Conservation (phyloP, 2,329 filamentous ascomycete species). For the Trichocomaceae sp. region DNA sequence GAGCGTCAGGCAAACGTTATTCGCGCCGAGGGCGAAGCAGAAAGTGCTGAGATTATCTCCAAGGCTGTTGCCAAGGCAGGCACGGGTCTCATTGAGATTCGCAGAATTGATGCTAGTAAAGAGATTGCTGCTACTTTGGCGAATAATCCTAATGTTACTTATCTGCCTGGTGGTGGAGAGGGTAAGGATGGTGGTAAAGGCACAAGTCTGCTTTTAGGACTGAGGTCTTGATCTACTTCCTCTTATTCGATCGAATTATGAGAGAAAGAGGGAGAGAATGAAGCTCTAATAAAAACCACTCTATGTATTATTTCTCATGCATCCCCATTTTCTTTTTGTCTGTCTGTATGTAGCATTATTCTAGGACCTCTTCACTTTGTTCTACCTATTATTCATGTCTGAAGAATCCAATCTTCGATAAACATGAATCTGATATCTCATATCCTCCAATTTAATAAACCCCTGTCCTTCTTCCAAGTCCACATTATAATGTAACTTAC, state of each 20-base stretch:
- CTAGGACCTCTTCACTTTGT: constrained; percentile 16
- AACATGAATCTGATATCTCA: constrained; percentile 88
- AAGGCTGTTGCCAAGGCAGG: constrained; percentile 89
- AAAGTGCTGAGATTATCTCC: constrained; percentile 90
- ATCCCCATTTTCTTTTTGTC: constrained; percentile 4
- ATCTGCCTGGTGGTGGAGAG: constrained; percentile 66
- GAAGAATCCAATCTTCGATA: constrained; percentile 47
- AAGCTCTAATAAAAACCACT: constrained; percentile 19
- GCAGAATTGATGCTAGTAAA: constrained; percentile 92
- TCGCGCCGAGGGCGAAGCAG: constrained; percentile 93
- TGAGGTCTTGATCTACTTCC: constrained; percentile 46
- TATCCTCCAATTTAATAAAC: constrained; percentile 73
- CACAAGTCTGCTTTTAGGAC: constrained; percentile 60
- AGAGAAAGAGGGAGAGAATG: background rate
- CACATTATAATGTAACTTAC: constrained; percentile 67
- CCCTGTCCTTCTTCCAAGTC: constrained; percentile 55
- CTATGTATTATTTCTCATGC: constrained; percentile 11
- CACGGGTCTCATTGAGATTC: constrained; percentile 89
- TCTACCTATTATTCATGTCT: background rate
- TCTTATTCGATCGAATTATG: background rate
- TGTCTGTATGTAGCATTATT: constrained; percentile 15
- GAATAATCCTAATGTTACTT: constrained; percentile 89
- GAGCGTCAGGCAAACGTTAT: constrained; percentile 98
- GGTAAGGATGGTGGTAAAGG: constrained; percentile 53
- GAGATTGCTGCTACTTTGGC: constrained; percentile 91